Conservation (phyloP, 331 rosid genomes). For the Telfairia occidentalis region DNA sequence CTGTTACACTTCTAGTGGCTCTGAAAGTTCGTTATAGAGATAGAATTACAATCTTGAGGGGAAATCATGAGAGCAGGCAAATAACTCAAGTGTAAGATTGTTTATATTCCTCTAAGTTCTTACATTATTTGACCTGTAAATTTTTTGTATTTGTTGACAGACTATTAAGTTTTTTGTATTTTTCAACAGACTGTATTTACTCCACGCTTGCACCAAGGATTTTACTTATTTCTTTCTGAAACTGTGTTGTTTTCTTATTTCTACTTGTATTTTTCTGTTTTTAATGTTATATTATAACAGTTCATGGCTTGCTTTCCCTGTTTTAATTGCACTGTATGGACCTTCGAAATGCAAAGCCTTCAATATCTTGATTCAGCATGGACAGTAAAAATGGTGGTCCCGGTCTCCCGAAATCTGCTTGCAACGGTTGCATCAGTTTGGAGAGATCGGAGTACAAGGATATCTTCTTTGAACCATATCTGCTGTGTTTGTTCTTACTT, state of each 20-base stretch:
- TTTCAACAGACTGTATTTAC: background rate
- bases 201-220: background rate
- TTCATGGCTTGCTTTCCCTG: background rate
- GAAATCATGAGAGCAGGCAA: conserved; percentile 19
- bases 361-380: background rate
- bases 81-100: conserved; percentile 14
- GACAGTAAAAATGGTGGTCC: background rate
- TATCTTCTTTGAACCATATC: background rate
- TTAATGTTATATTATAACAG: background rate
- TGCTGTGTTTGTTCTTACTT: background rate
- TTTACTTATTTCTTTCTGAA: background rate
- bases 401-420: background rate
- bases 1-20: conserved; percentile 17
- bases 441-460: background rate
- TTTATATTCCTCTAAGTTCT: background rate
- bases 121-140: background rate
- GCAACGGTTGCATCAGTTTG: background rate
- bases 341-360: background rate
- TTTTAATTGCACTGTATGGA: background rate
- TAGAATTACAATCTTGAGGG: conserved; percentile 17
- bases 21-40: conserved; percentile 17
- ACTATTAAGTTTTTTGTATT: background rate
- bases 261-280: background rate
- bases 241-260: background rate
- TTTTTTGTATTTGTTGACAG: background rate